Evolutionary conservation across 116 monocot genomes (phyloP).

Genomic region (Iris pallida): DNA sequence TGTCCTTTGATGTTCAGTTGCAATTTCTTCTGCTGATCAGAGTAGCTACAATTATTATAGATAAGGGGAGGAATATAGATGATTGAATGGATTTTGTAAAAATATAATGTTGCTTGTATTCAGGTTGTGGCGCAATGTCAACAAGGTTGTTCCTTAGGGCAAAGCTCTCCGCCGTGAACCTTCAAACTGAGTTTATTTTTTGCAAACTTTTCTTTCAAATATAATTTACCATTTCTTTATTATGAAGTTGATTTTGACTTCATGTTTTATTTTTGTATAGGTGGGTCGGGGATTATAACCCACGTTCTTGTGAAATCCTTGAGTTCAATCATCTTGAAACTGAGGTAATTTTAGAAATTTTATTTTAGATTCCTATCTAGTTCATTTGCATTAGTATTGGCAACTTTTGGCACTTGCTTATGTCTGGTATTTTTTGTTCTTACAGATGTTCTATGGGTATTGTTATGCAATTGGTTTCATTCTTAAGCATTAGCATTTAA

Average conservation of each 20-base stretch:
- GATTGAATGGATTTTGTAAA: too few relatives aligned
- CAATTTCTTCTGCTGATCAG: too few relatives aligned
- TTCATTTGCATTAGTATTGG: too few relatives aligned
- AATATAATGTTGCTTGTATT: too few relatives aligned
- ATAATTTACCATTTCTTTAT: neutral
- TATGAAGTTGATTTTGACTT: neutral
- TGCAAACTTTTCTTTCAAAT: neutral
- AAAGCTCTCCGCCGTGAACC: conserved; percentile 30
- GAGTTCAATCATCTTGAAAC: conserved; percentile 39
- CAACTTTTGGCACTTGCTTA: too few relatives aligned
- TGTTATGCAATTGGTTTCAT: neutral
- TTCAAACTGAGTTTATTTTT: conserved; percentile 31
- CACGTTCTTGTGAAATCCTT: conserved; percentile 38
- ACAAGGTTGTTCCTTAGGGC: conserved; percentile 52
- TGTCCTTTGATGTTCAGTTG: too few relatives aligned
- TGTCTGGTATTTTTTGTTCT: neutral
- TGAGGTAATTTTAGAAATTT: conserved; percentile 20
- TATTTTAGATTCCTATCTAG: neutral
- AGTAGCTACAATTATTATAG: too few relatives aligned
- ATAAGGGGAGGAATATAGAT: too few relatives aligned
- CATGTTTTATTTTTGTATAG: conserved; percentile 14
- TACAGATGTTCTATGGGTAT: neutral
- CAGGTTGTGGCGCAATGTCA: conserved; percentile 61
- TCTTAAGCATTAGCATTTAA: neutral
- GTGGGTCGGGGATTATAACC: conserved; percentile 50